phyloP scores from a whole-genome alignment of 2,329 filamentous ascomycete genomes.

The Colletotrichum liriopes region DNA sequence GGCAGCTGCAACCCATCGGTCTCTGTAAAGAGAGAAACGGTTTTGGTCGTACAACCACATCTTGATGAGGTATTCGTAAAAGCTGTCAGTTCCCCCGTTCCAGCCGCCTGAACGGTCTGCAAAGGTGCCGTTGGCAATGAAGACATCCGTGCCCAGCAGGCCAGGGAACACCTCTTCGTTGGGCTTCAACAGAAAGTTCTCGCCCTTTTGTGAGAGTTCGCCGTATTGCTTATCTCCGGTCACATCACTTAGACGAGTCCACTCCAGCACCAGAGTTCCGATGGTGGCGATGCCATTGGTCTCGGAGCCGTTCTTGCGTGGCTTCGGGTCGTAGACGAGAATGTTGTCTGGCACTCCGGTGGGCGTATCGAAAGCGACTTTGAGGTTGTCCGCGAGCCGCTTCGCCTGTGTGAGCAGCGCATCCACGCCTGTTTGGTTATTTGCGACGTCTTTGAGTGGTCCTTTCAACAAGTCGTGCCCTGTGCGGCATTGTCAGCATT shows the following conservation, averaged over 20 bases:
- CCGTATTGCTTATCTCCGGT: slow-evolving; percentile 79
- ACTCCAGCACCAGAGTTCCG: slow-evolving; percentile 87
- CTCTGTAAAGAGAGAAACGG: slow-evolving; percentile 76
- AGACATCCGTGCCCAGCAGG: slow-evolving; percentile 78
- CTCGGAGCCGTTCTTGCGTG: slow-evolving; percentile 62
- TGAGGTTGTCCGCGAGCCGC: slow-evolving; percentile 80
- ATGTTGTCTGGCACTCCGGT: slow-evolving; percentile 82
- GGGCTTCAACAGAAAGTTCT: slow-evolving; percentile 80
- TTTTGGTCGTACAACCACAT: slow-evolving; percentile 86
- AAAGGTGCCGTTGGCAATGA: slow-evolving; percentile 77
- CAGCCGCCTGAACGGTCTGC: slow-evolving; percentile 79
- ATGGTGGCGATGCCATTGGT: slow-evolving; percentile 83
- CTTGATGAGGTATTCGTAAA: slow-evolving; percentile 93
- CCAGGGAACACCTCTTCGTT: slow-evolving; percentile 82
- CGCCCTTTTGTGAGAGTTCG: slow-evolving; percentile 75
- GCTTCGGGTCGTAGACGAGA: slow-evolving; percentile 71
- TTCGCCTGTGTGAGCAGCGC: slow-evolving; percentile 77
- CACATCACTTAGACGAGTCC: slow-evolving; percentile 85
- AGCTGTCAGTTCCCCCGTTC: slow-evolving; percentile 84
- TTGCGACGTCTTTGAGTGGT: slow-evolving; percentile 69
- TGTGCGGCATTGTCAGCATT: slow-evolving; percentile 46
- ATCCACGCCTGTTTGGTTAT: slow-evolving; percentile 64
- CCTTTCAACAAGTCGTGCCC: slow-evolving; percentile 81
- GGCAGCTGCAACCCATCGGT: slow-evolving; percentile 82
- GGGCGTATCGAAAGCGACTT: slow-evolving; percentile 83